Conservation (phyloP, 148 eudicot genomes). For the Chenopodium quinoa region DNA sequence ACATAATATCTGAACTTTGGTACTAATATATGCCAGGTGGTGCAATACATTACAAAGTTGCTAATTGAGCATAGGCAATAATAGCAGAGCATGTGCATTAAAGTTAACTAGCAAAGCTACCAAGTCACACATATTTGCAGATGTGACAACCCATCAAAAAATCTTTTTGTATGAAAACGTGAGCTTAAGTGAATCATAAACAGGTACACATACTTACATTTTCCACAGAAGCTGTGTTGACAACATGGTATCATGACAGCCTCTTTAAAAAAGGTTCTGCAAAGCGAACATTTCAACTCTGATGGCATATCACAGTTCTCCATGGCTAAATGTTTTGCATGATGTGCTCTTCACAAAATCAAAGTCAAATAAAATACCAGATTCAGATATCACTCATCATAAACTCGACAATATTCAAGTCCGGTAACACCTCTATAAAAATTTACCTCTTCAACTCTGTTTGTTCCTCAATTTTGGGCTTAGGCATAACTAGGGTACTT, state of each 20-base stretch:
- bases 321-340: slow-evolving; percentile 26
- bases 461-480: slow-evolving; percentile 32
- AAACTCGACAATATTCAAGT: neutral
- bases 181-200: neutral
- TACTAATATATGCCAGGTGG: neutral
- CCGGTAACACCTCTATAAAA: neutral
- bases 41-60: no score
- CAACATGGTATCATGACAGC: slow-evolving; percentile 93
- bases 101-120: neutral
- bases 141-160: neutral
- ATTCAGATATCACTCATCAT: neutral
- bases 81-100: neutral
- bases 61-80: neutral
- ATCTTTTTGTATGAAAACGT: neutral
- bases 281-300: slow-evolving; percentile 64
- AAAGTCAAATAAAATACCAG: slow-evolving; percentile 8
- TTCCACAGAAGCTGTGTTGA: slow-evolving; percentile 72
- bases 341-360: slow-evolving; percentile 19
- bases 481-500: slow-evolving; percentile 26
- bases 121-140: neutral
- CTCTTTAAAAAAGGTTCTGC: slow-evolving; percentile 58
- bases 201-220: slow-evolving; percentile 43
- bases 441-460: slow-evolving; percentile 40
- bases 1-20: no score
- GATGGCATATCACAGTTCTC: slow-evolving; percentile 42